A percentile compares a stretch with the other conserved stretches of the same genome.
Conservation (phyloP, 2,329 filamentous ascomycete genomes). For the Fusarium redolens region DNA sequence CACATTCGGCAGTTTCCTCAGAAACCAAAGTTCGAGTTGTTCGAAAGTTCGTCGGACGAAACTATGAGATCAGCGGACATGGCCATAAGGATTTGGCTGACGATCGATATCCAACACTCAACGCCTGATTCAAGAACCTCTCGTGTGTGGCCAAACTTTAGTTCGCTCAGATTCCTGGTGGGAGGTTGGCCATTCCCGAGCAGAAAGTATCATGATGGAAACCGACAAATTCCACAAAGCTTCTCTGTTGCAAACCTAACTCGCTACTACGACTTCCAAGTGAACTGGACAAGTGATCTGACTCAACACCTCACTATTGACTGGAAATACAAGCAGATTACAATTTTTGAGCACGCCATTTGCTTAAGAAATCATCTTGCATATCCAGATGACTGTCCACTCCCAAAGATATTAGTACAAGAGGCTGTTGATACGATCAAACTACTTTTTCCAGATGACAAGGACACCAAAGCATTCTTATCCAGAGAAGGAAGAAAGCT, state of each 20-base stretch:
- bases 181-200: no score
- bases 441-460: neutral
- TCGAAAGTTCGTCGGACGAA: fast-evolving
- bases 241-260: neutral
- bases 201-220: no score
- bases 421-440: slow-evolving; percentile 1
- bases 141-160: no score
- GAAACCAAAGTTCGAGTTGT: neutral
- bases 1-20: neutral
- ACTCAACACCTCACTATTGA: neutral
- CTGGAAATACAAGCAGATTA: slow-evolving; percentile 4
- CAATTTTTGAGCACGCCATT: slow-evolving; percentile 1
- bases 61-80: neutral
- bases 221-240: neutral
- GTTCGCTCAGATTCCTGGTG: no score
- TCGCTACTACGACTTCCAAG: neutral
- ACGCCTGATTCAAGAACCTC: no score
- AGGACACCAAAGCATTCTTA: neutral
- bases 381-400: neutral
- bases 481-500: neutral
- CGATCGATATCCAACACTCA: neutral
- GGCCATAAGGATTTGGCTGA: neutral
- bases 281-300: neutral
- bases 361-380: neutral
- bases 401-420: fast-evolving